phyloP scores from a whole-genome alignment of 1,284 basidiomycete genomes.

The Ceratobasidium sp. region DNA sequence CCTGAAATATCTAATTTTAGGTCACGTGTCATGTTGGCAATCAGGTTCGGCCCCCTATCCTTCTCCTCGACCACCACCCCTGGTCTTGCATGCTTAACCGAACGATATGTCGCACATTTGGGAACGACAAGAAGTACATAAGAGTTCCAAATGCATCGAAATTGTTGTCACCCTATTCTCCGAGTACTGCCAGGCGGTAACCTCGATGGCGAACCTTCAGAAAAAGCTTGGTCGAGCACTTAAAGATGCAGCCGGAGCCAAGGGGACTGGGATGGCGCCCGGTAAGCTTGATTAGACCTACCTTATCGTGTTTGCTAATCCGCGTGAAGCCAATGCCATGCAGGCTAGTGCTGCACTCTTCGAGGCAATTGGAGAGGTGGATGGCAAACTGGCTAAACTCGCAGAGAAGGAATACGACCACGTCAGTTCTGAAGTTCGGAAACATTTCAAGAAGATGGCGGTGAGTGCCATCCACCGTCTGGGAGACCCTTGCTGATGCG shows the following conservation, averaged over 20 bases:
- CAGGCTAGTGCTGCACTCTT: conserved; percentile 71
- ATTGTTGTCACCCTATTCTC: conserved; percentile 70
- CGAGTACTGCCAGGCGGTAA: conserved; percentile 77
- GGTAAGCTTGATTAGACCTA: conserved; percentile 58
- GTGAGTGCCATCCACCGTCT: conserved; percentile 57
- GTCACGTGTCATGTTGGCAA: conserved; percentile 27
- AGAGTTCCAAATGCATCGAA: conserved; percentile 79
- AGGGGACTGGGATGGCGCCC: conserved; percentile 69
- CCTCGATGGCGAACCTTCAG: conserved; percentile 70
- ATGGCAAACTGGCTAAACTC: conserved; percentile 75
- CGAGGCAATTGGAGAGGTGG: conserved; percentile 73
- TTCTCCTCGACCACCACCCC: background rate
- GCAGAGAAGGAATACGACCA: conserved; percentile 76
- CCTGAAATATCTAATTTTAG: conserved; percentile 1
- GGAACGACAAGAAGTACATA: conserved; percentile 77
- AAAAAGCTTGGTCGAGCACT: conserved; percentile 78
- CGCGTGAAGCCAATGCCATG: conserved; percentile 65
- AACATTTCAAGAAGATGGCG: conserved; percentile 83
- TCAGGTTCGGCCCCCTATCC: conserved; percentile 1
- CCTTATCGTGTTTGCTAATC: background rate
- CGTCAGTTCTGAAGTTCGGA: conserved; percentile 74
- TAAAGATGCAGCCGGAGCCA: conserved; percentile 69
- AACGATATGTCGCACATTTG: conserved; percentile 37
- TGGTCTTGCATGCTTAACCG: background rate
- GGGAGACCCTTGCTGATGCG: conserved; percentile 19